Conservation (phyloP, 2,329 filamentous ascomycete genomes). For the Neobulgaria alba region DNA sequence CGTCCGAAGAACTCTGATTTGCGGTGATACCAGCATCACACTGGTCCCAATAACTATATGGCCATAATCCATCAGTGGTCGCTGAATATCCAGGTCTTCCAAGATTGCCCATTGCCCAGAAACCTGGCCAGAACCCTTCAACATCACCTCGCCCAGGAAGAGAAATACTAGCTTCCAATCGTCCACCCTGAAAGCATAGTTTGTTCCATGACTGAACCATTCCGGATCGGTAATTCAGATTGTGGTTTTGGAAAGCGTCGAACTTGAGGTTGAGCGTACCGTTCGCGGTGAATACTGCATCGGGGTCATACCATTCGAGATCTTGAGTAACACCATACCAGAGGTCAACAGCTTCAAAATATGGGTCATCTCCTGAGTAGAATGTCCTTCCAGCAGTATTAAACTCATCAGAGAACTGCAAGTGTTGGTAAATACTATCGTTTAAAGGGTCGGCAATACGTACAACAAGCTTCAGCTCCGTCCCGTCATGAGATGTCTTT, state of each 20-base stretch:
- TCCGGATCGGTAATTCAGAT: conserved; percentile 59
- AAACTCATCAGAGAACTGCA: conserved; percentile 63
- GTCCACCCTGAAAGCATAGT: conserved; percentile 63
- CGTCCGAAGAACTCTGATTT: conserved; percentile 61
- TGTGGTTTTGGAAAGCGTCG: conserved; percentile 56
- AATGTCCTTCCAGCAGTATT: conserved; percentile 59
- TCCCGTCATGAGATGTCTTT: conserved; percentile 49
- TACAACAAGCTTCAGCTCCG: conserved; percentile 48
- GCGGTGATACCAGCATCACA: conserved; percentile 65
- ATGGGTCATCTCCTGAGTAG: conserved; percentile 62
- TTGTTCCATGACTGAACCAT: conserved; percentile 71
- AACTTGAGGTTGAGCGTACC: conserved; percentile 57
- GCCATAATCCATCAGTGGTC: conserved; percentile 66
- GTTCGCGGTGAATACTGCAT: conserved; percentile 53
- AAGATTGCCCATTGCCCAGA: conserved; percentile 69
- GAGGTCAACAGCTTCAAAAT: conserved; percentile 57
- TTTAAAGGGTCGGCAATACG: background rate
- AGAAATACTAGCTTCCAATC: conserved; percentile 62
- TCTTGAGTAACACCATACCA: conserved; percentile 67
- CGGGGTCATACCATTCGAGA: conserved; percentile 64
- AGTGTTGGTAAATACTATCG: conserved; percentile 3
- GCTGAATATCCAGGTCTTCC: conserved; percentile 60
- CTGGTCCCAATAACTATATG: conserved; percentile 60
- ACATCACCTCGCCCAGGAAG: conserved; percentile 58
- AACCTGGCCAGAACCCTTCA: conserved; percentile 65